Percentiles rank a stretch among this genome's conserved stretches.
Evolutionary conservation across 306 rosid species (phyloP).

Genomic region (Prunus fruticosa): DNA sequence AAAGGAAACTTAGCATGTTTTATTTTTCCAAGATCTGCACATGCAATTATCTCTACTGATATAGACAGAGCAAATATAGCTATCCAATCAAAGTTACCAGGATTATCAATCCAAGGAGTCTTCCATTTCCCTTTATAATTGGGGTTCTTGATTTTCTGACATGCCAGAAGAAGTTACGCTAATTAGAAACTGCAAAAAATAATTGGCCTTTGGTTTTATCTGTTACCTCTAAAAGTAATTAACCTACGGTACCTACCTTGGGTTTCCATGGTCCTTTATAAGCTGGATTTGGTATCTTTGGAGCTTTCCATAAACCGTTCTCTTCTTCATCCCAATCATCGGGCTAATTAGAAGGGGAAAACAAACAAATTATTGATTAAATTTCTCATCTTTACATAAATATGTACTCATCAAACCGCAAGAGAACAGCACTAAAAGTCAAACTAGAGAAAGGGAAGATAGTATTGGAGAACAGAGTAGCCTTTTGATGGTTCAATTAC

Average conservation of each 20-base stretch:
- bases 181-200: slow-evolving; percentile 11
- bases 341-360: slow-evolving; percentile 54
- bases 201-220: slow-evolving; percentile 3
- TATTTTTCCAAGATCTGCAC: slow-evolving; percentile 23
- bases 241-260: slow-evolving; percentile 70
- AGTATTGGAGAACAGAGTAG: not conserved
- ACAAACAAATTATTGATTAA: too few species aligned
- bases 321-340: slow-evolving; percentile 89
- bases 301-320: slow-evolving; percentile 81
- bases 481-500: not conserved
- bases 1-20: slow-evolving; percentile 13
- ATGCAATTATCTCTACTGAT: not conserved
- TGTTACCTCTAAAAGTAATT: slow-evolving; percentile 17
- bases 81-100: slow-evolving; percentile 50
- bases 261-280: slow-evolving; percentile 95
- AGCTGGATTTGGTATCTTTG: slow-evolving; percentile 89
- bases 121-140: slow-evolving; percentile 96
- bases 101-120: slow-evolving; percentile 90
- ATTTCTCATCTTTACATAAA: not conserved
- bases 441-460: not conserved
- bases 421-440: not conserved
- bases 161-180: slow-evolving; percentile 15
- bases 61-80: not conserved
- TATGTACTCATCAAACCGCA: slow-evolving; percentile 1
- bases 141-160: slow-evolving; percentile 93